phyloP scores from a whole-genome alignment of 768 basidiomycete species.

The Antrodiella citrinella region DNA sequence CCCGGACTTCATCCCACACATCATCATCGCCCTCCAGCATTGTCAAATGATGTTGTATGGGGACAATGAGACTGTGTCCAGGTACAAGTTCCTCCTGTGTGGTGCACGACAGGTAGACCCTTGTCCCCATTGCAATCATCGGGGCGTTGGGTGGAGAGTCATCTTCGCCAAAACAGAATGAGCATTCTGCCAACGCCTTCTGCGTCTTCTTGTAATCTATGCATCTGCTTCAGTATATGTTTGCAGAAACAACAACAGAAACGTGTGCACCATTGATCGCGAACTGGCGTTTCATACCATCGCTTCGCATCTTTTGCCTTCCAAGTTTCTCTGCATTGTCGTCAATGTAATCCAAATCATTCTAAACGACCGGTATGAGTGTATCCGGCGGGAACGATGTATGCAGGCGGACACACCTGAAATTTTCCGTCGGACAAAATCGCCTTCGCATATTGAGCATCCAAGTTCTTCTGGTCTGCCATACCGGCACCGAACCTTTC shows the following conservation, averaged over 20 bases:
- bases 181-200: conserved; percentile 77
- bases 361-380: no score
- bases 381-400: not conserved
- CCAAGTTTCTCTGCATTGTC: conserved; percentile 93
- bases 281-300: conserved; percentile 94
- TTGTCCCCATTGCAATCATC: conserved; percentile 83
- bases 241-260: not conserved
- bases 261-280: conserved; percentile 75
- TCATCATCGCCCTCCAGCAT: conserved; percentile 95
- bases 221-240: conserved; percentile 5
- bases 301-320: conserved; percentile 90
- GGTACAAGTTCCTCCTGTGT: conserved; percentile 78
- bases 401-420: conserved; percentile 45
- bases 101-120: conserved; percentile 88
- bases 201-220: conserved; percentile 93
- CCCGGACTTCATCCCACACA: conserved; percentile 95
- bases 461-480: conserved; percentile 85
- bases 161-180: conserved; percentile 89
- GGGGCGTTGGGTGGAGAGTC: conserved; percentile 84
- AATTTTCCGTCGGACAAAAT: conserved; percentile 88
- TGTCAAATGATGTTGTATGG: conserved; percentile 87
- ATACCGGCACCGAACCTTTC: conserved; percentile 87
- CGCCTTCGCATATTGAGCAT: conserved; percentile 81
- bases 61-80: conserved; percentile 93
- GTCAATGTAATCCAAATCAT: conserved; percentile 90